phyloP scores from a whole-genome alignment of 2,329 filamentous ascomycete genomes.

The Trichoderma harzianum region DNA sequence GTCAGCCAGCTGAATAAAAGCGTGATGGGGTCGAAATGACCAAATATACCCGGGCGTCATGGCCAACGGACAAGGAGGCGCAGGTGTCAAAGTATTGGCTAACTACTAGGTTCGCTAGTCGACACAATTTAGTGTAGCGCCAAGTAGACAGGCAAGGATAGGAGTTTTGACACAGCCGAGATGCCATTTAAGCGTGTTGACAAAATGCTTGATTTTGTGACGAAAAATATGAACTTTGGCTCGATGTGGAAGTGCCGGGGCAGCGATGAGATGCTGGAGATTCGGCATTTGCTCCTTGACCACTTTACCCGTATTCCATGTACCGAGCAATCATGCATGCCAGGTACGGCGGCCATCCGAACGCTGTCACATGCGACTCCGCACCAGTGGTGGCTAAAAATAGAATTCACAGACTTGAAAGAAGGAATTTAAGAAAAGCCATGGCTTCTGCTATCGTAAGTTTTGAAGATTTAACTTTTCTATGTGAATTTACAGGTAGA shows the following conservation, averaged over 20 bases:
- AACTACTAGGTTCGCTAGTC: not conserved
- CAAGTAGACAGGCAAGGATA: not conserved
- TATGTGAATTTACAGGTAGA: not conserved
- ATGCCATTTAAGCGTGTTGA: not conserved
- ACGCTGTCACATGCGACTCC: not conserved
- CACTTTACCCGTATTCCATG: not conserved
- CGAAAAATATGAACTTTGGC: not conserved
- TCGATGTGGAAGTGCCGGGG: not conserved
- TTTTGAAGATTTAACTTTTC: not conserved
- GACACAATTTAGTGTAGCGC: constrained; percentile 12
- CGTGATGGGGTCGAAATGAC: not conserved
- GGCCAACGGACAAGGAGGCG: not conserved
- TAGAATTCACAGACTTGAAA: not conserved
- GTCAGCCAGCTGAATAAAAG: not conserved
- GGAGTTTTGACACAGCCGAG: not conserved
- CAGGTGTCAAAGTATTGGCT: not conserved
- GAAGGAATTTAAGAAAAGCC: not conserved
- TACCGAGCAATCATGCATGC: not conserved
- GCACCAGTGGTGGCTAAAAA: not conserved
- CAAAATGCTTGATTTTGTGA: not conserved
- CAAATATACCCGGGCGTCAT: not conserved
- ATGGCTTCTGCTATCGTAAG: not conserved
- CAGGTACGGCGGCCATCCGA: not conserved
- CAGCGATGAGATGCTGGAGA: not conserved
- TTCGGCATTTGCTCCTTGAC: not conserved